Conservation (phyloP, 2,329 filamentous ascomycete species). For the Epichloe gansuensis region DNA sequence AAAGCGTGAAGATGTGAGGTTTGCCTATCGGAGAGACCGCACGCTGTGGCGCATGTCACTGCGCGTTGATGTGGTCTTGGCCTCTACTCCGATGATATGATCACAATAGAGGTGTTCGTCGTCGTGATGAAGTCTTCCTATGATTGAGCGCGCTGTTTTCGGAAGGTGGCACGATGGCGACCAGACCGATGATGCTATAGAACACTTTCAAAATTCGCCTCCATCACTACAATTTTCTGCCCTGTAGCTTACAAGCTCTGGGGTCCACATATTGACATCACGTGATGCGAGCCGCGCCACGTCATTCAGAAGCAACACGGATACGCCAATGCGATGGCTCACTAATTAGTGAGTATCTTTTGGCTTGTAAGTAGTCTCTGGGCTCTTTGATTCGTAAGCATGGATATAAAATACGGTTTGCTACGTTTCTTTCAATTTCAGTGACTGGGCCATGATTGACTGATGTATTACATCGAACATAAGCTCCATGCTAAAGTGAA, state of each 20-base stretch:
- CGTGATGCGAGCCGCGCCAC: background rate
- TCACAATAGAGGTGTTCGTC: background rate
- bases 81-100: constrained; percentile 4
- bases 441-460: no score
- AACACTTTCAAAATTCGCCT: constrained; percentile 13
- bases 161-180: constrained; percentile 17
- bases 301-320: no score
- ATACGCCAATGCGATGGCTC: no score
- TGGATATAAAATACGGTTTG: no score
- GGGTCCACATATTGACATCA: constrained; percentile 1
- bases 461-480: no score
- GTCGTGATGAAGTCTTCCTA: constrained; percentile 8
- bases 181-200: constrained; percentile 16
- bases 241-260: constrained; percentile 11
- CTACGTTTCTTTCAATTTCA: no score
- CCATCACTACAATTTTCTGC: constrained; percentile 24
- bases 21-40: constrained; percentile 16
- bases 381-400: no score
- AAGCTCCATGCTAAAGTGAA: no score
- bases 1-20: constrained; percentile 14
- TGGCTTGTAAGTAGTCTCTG: no score
- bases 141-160: constrained; percentile 15
- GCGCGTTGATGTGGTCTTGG: constrained; percentile 16
- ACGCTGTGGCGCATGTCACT: constrained; percentile 24
- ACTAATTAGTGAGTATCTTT: no score